Conservation (phyloP, 257 asterid species). For the Scutellaria baicalensis region DNA sequence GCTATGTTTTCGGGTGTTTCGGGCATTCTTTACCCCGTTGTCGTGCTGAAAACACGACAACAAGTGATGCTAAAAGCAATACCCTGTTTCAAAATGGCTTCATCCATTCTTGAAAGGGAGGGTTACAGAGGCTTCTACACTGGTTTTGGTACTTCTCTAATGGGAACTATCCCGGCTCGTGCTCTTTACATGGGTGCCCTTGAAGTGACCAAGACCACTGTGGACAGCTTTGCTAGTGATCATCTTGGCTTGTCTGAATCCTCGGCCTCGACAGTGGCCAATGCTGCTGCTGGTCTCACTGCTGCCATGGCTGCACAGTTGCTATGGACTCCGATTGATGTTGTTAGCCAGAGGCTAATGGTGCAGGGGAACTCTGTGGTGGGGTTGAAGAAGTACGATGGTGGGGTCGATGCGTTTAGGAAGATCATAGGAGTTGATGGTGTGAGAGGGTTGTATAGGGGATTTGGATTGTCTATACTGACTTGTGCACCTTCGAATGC, state of each 20-base stretch:
- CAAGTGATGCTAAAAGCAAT: slow-evolving; percentile 54
- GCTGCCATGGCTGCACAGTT: slow-evolving; percentile 97
- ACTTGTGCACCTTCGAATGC: slow-evolving; percentile 99
- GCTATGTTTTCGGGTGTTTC: slow-evolving; percentile 91
- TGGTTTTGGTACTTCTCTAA: slow-evolving; percentile 85
- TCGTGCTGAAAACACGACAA: slow-evolving; percentile 80
- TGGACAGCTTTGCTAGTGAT: slow-evolving; percentile 50
- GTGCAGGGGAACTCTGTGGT: slow-evolving; percentile 60
- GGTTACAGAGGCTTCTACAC: slow-evolving; percentile 81
- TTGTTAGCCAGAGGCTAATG: slow-evolving; percentile 95
- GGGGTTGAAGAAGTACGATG: slow-evolving; percentile 58
- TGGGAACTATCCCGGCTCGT: slow-evolving; percentile 93
- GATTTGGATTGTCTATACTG: slow-evolving; percentile 86
- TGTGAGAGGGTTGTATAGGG: slow-evolving; percentile 75
- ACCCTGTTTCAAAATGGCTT: slow-evolving; percentile 66
- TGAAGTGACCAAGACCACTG: slow-evolving; percentile 82
- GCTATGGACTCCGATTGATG: slow-evolving; percentile 97
- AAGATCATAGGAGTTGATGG: slow-evolving; percentile 70
- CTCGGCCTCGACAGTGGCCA: slow-evolving; percentile 71
- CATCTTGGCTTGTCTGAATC: slow-evolving; percentile 68
- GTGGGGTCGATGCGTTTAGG: slow-evolving; percentile 86
- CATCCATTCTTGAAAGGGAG: slow-evolving; percentile 48
- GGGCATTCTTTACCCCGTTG: slow-evolving; percentile 64
- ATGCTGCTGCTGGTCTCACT: slow-evolving; percentile 85
- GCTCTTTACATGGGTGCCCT: slow-evolving; percentile 98